Evolutionary conservation across 257 asterid species (phyloP), one percentile per base, ranked within the genome.

Genomic region (Solanum pinnatisectum): DNA sequence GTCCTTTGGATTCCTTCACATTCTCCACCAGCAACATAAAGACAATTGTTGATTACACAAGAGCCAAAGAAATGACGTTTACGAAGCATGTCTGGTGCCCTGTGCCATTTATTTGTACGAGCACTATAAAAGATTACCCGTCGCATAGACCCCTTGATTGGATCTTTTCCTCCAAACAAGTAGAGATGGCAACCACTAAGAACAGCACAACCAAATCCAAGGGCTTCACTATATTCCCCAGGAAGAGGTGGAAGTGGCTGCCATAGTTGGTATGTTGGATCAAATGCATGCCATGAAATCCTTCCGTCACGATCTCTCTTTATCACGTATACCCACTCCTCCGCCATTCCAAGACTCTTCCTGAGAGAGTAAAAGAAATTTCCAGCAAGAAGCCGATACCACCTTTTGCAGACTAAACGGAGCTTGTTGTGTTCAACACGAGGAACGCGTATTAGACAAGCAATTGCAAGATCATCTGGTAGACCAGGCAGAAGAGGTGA

Each of bases 161-260:
- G 94, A 87, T 92, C 94, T 86, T 89, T 92, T 72, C 94, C 94
- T 37, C 94, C 94, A 82, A 92, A 92, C 85, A 92, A 86, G 88
- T 92, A 90, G 30, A 92, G 89, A 83, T 88, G 94, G 88, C 92
- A 92, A 36, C 93, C 94, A 60, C 93, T 90, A 56, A 90, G 94
- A 88, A 92, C 94, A 46, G 94, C 94, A 86, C 94, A 92, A 36
- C 94, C 94, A 83, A 92, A 92, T 71, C 94, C 94, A 22, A 92
- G 93, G 83, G 94, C 94, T 71, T 90, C 94, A 83, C 92, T 89
- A 33, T 92, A 92, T 84, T 92, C 94, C 14, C 90, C 91, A 2
- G 94, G 94, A 88, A 92, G 91, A 73, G 94, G 94, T 44, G 94
- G 94, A 74, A 92, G 92, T 36, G 94, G 94, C 52, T 92, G 94